phyloP scores from a whole-genome alignment of 305 asterid genomes.

The Rubia peregrina region DNA sequence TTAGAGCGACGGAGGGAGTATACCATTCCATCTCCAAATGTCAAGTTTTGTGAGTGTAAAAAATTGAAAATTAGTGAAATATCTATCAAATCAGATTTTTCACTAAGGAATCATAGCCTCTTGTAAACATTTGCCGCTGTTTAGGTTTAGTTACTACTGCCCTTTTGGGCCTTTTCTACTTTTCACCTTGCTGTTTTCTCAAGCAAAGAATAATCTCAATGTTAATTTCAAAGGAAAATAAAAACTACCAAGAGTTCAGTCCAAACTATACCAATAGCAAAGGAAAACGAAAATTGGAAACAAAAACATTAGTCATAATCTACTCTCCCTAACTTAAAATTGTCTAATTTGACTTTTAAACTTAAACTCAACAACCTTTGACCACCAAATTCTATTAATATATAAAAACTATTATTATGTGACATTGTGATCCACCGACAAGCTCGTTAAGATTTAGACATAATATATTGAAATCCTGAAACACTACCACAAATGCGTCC shows the following conservation, averaged over 20 bases:
- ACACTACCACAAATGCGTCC: too few relatives aligned
- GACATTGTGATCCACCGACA: too few relatives aligned
- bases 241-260: neutral
- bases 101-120: neutral
- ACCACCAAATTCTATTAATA: too few relatives aligned
- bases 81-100: neutral
- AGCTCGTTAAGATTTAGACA: too few relatives aligned
- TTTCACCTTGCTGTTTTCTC: conserved; percentile 22
- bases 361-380: too few relatives aligned
- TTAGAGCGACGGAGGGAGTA: too few relatives aligned
- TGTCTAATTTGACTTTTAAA: too few relatives aligned
- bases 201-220: conserved; percentile 25
- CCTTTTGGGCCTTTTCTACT: conserved; percentile 14
- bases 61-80: neutral
- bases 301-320: neutral
- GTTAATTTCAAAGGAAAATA: neutral
- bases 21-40: neutral
- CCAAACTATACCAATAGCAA: too few relatives aligned
- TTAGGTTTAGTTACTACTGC: conserved; percentile 4
- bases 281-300: neutral
- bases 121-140: neutral
- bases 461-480: too few relatives aligned
- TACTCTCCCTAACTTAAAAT: neutral
- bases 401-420: too few relatives aligned
- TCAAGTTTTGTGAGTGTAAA: neutral